Percentiles rank a stretch among this genome's conserved stretches.
Conservation (phyloP, 2,329 filamentous ascomycete species). For the Talaromyces albobiverticillius region DNA sequence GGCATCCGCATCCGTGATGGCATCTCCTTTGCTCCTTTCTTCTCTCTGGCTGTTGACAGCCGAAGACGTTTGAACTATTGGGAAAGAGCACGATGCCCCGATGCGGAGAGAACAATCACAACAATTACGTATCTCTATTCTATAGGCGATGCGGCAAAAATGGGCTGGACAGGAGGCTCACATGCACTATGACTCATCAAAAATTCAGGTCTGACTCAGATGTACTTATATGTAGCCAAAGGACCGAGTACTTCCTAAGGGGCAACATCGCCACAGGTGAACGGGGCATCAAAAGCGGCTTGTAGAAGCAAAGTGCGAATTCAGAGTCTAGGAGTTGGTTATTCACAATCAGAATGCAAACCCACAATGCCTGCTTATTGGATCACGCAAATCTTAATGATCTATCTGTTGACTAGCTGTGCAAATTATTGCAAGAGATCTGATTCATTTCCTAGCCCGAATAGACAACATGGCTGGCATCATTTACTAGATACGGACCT, state of each 20-base stretch:
- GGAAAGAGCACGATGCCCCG: neutral
- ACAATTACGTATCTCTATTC: neutral
- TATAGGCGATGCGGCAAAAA: neutral
- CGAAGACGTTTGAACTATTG: neutral
- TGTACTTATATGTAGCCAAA: too few relatives aligned
- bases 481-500: too few relatives aligned
- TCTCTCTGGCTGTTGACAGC: neutral
- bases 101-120: neutral
- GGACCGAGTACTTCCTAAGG: neutral
- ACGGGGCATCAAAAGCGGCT: neutral
- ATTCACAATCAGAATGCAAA: too few relatives aligned
- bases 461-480: too few relatives aligned
- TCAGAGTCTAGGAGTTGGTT: neutral
- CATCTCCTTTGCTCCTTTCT: neutral
- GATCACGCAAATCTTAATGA: too few relatives aligned
- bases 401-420: too few relatives aligned
- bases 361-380: too few relatives aligned
- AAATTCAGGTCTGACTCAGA: neutral
- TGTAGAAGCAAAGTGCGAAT: neutral
- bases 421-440: too few relatives aligned
- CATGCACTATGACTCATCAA: slow-evolving; percentile 1
- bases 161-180: neutral
- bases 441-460: too few relatives aligned
- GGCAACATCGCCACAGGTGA: neutral
- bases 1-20: neutral